Base-by-base conservation (phyloP, 495 filamentous ascomycete genomes). In the Penicillium paxilli region DNA sequence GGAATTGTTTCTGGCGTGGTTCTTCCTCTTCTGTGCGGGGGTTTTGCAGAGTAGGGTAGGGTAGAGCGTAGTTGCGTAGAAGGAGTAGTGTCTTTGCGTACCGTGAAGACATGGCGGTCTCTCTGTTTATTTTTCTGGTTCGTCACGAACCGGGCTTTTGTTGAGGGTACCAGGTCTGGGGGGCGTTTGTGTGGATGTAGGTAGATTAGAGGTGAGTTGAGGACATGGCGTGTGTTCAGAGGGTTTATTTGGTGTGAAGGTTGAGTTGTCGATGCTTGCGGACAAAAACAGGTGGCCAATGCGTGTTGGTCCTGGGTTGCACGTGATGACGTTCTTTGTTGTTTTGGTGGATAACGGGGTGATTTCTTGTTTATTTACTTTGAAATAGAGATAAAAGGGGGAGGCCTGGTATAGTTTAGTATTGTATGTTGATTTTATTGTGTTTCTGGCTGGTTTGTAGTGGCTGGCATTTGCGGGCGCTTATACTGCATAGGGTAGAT, bases 211-310 rank as follows among this genome's bases (percentile, higher is more conserved):
- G 11, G 20, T 42, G 6, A 20, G 4, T 16, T 20, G 21, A 48
- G 11, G 30, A 20, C 62, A 65, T 65, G 44, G 47, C 23, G 44
- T 33, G 35, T 38, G 30, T 49, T 16, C 21, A 14, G 32, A 19
- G 33, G 17, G 5, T 21, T 28, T 22, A 42, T 33, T 30, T 38
- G 47, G 49, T 38, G 33, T n/a, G n/a, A n/a, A n/a, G 17, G 46
- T 47, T 35, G 50, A n/a, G 41, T 21, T 26, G 52, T 56, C 9
- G 59, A 58, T 65, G 55, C 48, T 59, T 57, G 55, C 60, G 57
- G 60, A 49, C 55, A 66, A 64, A 63, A 63, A 59, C 58, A 63
- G 52, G 63, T 66, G 63, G 63, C 60, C 63, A 64, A 61, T 58
- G 60, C 63, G 57, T 59, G 40, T 47, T 33, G 22, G 47, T 44